Evolutionary conservation across 1,284 basidiomycete species (phyloP).

Genomic region (Papiliotrema fonsecae): DNA sequence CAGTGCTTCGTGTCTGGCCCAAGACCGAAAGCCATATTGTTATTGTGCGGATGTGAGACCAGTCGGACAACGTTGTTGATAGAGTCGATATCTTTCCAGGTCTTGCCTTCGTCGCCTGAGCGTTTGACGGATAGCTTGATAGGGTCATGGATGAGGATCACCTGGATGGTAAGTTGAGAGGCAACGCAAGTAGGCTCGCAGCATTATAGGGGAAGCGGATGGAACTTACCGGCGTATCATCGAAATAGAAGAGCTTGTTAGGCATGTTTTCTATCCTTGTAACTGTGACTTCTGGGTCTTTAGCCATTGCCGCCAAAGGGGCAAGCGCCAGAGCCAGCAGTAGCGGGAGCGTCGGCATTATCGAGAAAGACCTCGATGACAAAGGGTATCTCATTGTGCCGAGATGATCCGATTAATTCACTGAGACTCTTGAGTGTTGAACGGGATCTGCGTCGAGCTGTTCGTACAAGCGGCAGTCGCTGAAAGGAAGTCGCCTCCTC

Average conservation of each 20-base stretch:
- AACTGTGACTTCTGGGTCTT: constrained; percentile 46
- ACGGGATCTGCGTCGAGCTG: too few relatives aligned
- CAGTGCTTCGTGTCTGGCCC: constrained; percentile 69
- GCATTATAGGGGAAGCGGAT: too few relatives aligned
- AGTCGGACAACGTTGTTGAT: constrained; percentile 69
- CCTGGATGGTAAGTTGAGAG: too few relatives aligned
- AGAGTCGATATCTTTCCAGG: constrained; percentile 62
- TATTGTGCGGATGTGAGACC: constrained; percentile 82
- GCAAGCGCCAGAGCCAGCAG: constrained; percentile 8
- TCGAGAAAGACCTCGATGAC: too few relatives aligned
- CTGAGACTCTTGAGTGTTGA: too few relatives aligned
- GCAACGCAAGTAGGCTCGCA: too few relatives aligned
- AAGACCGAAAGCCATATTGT: constrained; percentile 75
- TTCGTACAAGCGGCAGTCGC: too few relatives aligned
- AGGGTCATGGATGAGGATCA: constrained; percentile 77
- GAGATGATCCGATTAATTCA: too few relatives aligned
- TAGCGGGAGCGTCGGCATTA: constrained; percentile 3
- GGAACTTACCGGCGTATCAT: constrained; percentile 69
- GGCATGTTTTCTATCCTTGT: constrained; percentile 64
- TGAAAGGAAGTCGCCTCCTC: too few relatives aligned
- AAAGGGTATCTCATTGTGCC: too few relatives aligned
- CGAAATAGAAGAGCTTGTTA: constrained; percentile 81
- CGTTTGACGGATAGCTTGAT: constrained; percentile 65
- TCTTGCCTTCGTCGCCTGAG: constrained; percentile 84
- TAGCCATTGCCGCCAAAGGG: constrained; percentile 17